These are phyloP conservation scores for Antrodiella citrinella DNA, from an alignment of 768 basidiomycete genomes.

Conservation along the genomic window DNA sequence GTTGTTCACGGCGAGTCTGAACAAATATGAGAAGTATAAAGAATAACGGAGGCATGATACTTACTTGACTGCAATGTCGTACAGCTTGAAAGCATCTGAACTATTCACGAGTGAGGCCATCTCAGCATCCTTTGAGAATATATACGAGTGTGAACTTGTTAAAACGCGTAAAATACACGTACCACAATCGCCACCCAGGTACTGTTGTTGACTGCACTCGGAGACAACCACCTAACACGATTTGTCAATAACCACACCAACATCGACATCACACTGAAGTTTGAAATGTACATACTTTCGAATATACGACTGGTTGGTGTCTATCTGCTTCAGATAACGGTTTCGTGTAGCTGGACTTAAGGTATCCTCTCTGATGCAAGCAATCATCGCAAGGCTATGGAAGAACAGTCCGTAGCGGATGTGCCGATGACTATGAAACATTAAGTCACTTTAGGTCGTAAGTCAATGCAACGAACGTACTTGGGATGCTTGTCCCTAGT, in stretches of 20 bases:
- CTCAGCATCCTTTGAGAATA: constrained; percentile 51
- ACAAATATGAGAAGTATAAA: not conserved
- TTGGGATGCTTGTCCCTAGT: constrained; percentile 56
- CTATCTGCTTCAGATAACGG: constrained; percentile 48
- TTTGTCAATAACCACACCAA: not conserved
- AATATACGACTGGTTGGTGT: constrained; percentile 52
- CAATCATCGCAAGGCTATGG: constrained; percentile 60
- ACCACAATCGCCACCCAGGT: constrained; percentile 66
- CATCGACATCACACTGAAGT: too few relatives aligned
- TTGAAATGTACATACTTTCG: constrained; percentile 36
- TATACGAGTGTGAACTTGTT: not conserved
- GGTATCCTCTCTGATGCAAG: constrained; percentile 42
- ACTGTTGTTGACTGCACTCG: constrained; percentile 60
- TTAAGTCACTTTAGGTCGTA: not conserved
- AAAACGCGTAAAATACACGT: constrained; percentile 15
- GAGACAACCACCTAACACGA: constrained; percentile 53
- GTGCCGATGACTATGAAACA: constrained; percentile 48
- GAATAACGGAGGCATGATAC: too few relatives aligned
- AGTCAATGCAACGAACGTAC: constrained; percentile 27
- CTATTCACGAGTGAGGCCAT: constrained; percentile 49
- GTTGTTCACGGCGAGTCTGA: constrained; percentile 53
- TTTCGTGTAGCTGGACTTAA: constrained; percentile 27
- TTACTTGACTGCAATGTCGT: constrained; percentile 62
- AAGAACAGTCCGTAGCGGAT: constrained; percentile 63
- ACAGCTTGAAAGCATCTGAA: constrained; percentile 54